These are phyloP conservation scores for Aureobasidium mangrovei DNA, from an alignment of 2,329 filamentous ascomycete genomes.

Conservation along the genomic window DNA sequence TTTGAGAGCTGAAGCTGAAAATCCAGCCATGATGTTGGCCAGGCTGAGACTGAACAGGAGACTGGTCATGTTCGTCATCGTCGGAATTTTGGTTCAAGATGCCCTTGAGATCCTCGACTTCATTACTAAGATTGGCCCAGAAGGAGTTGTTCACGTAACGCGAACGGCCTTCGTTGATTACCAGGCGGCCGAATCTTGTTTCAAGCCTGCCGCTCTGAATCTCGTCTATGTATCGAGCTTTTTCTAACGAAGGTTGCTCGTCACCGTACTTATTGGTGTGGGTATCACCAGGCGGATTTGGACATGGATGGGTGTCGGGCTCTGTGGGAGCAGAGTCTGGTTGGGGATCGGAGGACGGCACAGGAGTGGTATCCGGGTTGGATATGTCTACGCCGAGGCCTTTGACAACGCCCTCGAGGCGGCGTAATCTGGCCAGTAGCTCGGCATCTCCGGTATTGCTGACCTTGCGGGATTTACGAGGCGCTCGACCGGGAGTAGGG, in stretches of 20 bases:
- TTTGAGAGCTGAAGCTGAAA: slow-evolving; percentile 63
- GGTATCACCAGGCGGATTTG: slow-evolving; percentile 22
- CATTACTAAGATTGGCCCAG: slow-evolving; percentile 67
- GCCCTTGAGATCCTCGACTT: slow-evolving; percentile 56
- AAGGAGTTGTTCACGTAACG: slow-evolving; percentile 70
- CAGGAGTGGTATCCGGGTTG: slow-evolving; percentile 14
- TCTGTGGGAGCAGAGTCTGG: slow-evolving; percentile 1
- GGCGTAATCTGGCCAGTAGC: slow-evolving; percentile 61
- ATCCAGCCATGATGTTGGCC: slow-evolving; percentile 63
- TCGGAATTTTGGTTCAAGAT: slow-evolving; percentile 54
- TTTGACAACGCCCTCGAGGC: slow-evolving; percentile 67
- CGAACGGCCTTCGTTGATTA: slow-evolving; percentile 61
- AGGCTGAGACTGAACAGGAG: slow-evolving; percentile 29
- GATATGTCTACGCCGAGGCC: slow-evolving; percentile 41
- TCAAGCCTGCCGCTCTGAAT: slow-evolving; percentile 23
- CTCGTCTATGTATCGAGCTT: neutral
- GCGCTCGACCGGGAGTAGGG: slow-evolving; percentile 64
- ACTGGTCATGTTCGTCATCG: slow-evolving; percentile 49
- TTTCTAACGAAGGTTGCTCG: neutral
- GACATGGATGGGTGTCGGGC: slow-evolving; percentile 8
- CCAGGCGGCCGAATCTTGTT: slow-evolving; percentile 55
- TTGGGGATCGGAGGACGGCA: neutral
- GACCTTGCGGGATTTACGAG: slow-evolving; percentile 58
- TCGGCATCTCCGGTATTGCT: slow-evolving; percentile 51
- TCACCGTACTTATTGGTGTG: slow-evolving; percentile 2